phyloP scores from a whole-genome alignment of 164 flowering plant species.

The Chloranthus sessilifolius region DNA sequence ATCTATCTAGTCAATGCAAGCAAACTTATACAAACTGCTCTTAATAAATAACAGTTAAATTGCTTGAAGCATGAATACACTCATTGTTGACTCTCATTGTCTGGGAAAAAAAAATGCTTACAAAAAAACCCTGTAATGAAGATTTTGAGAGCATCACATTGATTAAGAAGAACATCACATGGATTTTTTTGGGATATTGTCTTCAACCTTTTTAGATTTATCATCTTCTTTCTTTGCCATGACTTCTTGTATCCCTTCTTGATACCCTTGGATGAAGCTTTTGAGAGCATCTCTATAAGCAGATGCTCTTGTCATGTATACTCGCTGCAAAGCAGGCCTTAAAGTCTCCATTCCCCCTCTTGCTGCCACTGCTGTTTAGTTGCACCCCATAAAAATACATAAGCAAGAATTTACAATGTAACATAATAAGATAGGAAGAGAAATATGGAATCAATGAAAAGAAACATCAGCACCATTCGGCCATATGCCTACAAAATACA shows the following conservation, averaged over 20 bases:
- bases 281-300: slow-evolving; percentile 83
- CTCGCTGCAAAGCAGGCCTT: slow-evolving; percentile 78
- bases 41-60: background rate
- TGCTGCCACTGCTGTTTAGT: slow-evolving; percentile 78
- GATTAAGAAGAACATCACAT: slow-evolving; percentile 15
- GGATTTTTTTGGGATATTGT: slow-evolving; percentile 24
- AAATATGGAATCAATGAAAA: no score
- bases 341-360: slow-evolving; percentile 94
- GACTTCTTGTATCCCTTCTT: slow-evolving; percentile 77
- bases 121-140: background rate
- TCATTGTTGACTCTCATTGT: background rate
- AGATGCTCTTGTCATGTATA: slow-evolving; percentile 90
- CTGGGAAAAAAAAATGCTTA: background rate
- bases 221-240: slow-evolving; percentile 56
- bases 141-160: background rate
- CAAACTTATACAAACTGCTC: no score
- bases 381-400: background rate
- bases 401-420: no score
- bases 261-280: slow-evolving; percentile 80
- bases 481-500: no score
- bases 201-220: slow-evolving; percentile 34
- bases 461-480: no score
- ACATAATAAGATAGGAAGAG: background rate
- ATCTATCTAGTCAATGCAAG: no score
- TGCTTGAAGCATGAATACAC: background rate